A percentile compares a stretch with the other conserved stretches of the same genome.
Evolutionary conservation across 2,329 filamentous ascomycete species (phyloP).

Genomic region (Apiospora koreana): DNA sequence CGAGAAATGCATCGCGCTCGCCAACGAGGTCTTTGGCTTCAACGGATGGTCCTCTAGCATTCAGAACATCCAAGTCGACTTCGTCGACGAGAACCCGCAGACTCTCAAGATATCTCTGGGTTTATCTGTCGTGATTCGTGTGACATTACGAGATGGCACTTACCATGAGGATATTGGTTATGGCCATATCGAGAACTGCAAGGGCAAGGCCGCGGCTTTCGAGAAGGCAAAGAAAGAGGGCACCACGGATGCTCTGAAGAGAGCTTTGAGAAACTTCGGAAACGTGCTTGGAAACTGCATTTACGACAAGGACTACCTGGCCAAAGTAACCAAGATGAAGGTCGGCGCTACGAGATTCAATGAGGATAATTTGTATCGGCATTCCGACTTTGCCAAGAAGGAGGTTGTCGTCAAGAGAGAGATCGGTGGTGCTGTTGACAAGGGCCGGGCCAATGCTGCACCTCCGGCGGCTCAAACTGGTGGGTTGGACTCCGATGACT

Average conservation of each 20-base stretch:
- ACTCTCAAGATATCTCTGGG: slow-evolving; percentile 82
- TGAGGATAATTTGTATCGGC: slow-evolving; percentile 77
- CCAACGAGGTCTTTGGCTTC: slow-evolving; percentile 37
- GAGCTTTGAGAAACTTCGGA: slow-evolving; percentile 86
- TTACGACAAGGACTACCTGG: slow-evolving; percentile 93
- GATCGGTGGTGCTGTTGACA: slow-evolving; percentile 26
- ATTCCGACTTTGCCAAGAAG: slow-evolving; percentile 72
- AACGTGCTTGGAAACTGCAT: slow-evolving; percentile 98
- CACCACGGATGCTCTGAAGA: slow-evolving; percentile 90
- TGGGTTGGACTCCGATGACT: slow-evolving; percentile 47
- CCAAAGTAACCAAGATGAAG: slow-evolving; percentile 89
- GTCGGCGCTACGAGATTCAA: slow-evolving; percentile 76
- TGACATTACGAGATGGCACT: slow-evolving; percentile 91
- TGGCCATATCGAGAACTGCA: slow-evolving; percentile 93
- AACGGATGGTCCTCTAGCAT: slow-evolving; percentile 86
- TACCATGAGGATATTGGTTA: slow-evolving; percentile 98
- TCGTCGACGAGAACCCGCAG: slow-evolving; percentile 82
- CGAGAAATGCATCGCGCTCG: slow-evolving; percentile 86
- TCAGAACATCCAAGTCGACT: slow-evolving; percentile 92
- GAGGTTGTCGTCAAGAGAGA: slow-evolving; percentile 36
- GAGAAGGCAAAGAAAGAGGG: slow-evolving; percentile 99
- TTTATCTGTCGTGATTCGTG: slow-evolving; percentile 84
- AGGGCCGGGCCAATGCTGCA: slow-evolving; percentile 27
- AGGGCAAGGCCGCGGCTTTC: slow-evolving; percentile 92
- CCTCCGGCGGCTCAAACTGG: slow-evolving; percentile 33